Evolutionary conservation across 441 rosid genomes (phyloP).

Genomic region (Corymbia calophylla): DNA sequence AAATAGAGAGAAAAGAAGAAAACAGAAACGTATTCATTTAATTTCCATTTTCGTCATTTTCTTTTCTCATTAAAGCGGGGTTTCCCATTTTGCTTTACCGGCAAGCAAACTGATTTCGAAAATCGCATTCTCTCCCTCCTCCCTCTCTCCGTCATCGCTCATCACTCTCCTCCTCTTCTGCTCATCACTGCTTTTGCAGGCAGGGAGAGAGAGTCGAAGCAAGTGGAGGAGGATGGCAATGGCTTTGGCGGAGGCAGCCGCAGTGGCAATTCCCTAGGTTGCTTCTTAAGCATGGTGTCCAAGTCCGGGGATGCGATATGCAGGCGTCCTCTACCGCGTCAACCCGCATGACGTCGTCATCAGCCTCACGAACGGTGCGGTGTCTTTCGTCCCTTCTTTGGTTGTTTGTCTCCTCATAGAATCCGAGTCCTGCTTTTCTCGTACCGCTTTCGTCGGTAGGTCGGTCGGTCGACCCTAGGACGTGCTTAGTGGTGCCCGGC

Average conservation of each 20-base stretch:
- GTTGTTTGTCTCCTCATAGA: not conserved
- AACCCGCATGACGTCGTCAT: not conserved
- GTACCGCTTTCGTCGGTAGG: rapidly evolving
- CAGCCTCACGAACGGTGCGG: not conserved
- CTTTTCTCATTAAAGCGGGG: not conserved
- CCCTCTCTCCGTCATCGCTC: not conserved
- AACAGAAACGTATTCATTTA: no score
- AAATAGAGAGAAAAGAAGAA: no score
- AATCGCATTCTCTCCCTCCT: not conserved
- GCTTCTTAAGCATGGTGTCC: no score
- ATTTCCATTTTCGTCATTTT: no score
- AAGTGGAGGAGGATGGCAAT: not conserved
- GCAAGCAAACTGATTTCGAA: not conserved
- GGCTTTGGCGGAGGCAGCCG: not conserved
- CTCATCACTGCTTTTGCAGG: not conserved
- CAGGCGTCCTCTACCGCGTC: not conserved
- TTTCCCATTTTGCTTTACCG: not conserved
- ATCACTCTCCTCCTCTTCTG: not conserved
- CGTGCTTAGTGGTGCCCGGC: not conserved
- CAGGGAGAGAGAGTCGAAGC: not conserved
- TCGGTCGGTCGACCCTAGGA: no score
- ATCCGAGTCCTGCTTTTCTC: not conserved
- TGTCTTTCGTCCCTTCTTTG: not conserved
- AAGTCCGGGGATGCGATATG: conserved; percentile 3
- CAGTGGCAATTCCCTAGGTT: no score